These are phyloP conservation scores for Hygrophila difformis DNA, from an alignment of 257 asterid genomes.

Conservation along the genomic window DNA sequence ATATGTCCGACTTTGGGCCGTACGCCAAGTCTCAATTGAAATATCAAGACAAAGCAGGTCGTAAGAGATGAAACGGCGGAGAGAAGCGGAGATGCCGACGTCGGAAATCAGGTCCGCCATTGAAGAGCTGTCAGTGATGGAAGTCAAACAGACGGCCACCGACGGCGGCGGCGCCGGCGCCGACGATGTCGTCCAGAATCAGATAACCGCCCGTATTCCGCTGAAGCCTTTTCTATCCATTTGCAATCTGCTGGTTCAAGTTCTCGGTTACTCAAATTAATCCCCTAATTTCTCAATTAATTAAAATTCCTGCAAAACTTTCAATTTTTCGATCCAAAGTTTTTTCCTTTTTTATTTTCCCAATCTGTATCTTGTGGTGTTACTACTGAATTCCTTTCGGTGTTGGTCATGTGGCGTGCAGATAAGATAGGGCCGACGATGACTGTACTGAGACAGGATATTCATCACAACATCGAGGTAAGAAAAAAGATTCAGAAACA, in stretches of 20 bases:
- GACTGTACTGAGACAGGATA: constrained; percentile 88
- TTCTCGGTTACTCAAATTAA: constrained; percentile 50
- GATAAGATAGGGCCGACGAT: constrained; percentile 98
- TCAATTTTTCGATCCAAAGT: too few relatives aligned
- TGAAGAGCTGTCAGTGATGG: constrained; percentile 44
- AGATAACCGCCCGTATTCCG: constrained; percentile 28
- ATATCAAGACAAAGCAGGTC: too few relatives aligned
- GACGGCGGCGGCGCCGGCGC: constrained; percentile 4
- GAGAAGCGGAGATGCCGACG: constrained; percentile 41
- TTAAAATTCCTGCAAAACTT: too few relatives aligned
- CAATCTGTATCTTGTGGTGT: background rate
- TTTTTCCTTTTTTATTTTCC: background rate
- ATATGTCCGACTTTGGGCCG: constrained; percentile 4
- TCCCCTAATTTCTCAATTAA: too few relatives aligned
- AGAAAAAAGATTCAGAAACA: background rate
- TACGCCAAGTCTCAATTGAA: too few relatives aligned
- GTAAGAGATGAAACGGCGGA: constrained; percentile 57
- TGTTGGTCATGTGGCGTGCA: too few relatives aligned
- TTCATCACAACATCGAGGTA: constrained; percentile 73
- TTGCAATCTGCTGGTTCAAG: constrained; percentile 57
- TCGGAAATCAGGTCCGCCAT: constrained; percentile 67
- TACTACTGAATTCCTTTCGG: background rate
- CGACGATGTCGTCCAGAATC: background rate
- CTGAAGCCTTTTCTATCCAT: constrained; percentile 68
- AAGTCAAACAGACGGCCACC: constrained; percentile 27